Evolutionary conservation across 2,329 filamentous ascomycete species (phyloP).

Genomic region (Zymoseptoria ardabiliae): DNA sequence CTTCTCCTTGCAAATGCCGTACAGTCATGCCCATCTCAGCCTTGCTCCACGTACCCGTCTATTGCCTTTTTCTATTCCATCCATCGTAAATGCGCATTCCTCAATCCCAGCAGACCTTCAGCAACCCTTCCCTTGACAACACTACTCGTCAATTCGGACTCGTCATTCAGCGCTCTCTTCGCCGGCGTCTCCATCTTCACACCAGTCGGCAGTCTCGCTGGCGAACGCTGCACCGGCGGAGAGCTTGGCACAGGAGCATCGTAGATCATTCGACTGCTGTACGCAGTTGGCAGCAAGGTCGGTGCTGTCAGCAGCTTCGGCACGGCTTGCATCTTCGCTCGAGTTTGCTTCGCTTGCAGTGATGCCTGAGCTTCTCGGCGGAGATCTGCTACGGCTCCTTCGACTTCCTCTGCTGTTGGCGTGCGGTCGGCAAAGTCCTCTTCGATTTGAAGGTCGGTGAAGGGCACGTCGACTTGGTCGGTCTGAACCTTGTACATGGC

Average conservation of each 20-base stretch:
- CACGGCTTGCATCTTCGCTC: background rate
- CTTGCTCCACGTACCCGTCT: background rate
- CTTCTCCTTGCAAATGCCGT: background rate
- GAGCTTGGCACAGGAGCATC: constrained; percentile 11
- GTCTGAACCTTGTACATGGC: constrained; percentile 70
- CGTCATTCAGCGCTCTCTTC: constrained; percentile 9
- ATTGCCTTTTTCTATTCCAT: background rate
- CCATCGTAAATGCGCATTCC: constrained; percentile 8
- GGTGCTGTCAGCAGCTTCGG: constrained; percentile 26
- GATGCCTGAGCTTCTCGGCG: constrained; percentile 13
- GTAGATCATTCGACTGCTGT: constrained; percentile 32
- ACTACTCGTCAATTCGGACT: constrained; percentile 39
- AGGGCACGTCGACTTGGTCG: constrained; percentile 59
- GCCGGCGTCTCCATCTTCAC: constrained; percentile 7
- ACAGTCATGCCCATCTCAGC: background rate
- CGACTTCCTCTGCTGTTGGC: constrained; percentile 7
- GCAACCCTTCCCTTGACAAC: constrained; percentile 45
- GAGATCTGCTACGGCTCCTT: constrained; percentile 23
- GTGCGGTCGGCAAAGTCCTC: background rate
- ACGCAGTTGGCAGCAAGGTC: constrained; percentile 32
- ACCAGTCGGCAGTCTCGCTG: constrained; percentile 17
- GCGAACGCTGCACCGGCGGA: constrained; percentile 1
- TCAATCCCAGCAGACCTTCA: constrained; percentile 46
- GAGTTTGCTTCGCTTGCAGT: background rate
- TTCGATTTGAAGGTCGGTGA: constrained; percentile 46